Evolutionary conservation across 805 yeast species (phyloP).

Genomic region (Starmerella gropengiesseri): DNA sequence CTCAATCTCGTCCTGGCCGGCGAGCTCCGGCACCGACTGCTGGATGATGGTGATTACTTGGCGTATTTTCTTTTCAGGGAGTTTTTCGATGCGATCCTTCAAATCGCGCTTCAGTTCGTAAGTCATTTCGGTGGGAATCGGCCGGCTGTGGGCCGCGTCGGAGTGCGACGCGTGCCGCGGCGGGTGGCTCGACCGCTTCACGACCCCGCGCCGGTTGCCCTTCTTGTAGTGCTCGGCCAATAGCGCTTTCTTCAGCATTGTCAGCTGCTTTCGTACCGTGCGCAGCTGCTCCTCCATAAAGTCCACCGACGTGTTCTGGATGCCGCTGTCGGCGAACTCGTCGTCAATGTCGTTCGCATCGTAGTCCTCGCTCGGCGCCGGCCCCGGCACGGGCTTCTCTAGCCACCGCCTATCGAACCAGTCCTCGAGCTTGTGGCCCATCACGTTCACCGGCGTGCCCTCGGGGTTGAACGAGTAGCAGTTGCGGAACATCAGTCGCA

Average conservation of each 20-base stretch:
- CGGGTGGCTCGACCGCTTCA: constrained; percentile 3
- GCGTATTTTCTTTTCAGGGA: constrained; percentile 68
- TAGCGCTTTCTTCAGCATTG: constrained; percentile 48
- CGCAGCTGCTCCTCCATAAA: constrained; percentile 77
- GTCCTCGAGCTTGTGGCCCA: constrained; percentile 87
- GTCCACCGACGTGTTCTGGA: constrained; percentile 81
- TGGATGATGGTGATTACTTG: constrained; percentile 77
- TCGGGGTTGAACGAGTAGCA: constrained; percentile 92
- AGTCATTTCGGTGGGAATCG: constrained; percentile 41
- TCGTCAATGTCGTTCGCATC: constrained; percentile 37
- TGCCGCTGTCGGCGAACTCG: constrained; percentile 39
- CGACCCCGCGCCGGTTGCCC: constrained; percentile 15
- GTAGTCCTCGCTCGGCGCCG: constrained; percentile 35
- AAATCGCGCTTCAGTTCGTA: constrained; percentile 95
- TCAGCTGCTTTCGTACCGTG: constrained; percentile 76
- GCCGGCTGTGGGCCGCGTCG: neutral
- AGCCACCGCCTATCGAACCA: constrained; percentile 82
- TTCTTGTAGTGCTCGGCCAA: constrained; percentile 19
- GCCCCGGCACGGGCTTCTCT: constrained; percentile 63
- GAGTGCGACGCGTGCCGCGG: constrained; percentile 9
- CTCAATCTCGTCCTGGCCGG: constrained; percentile 84
- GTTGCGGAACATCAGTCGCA: constrained; percentile 72
- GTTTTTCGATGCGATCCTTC: constrained; percentile 65
- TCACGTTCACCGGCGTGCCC: constrained; percentile 88
- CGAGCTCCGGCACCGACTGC: constrained; percentile 57